These are phyloP conservation scores for Claviceps fusiformis DNA, from an alignment of 2,329 filamentous ascomycete genomes.

Conservation along the genomic window DNA sequence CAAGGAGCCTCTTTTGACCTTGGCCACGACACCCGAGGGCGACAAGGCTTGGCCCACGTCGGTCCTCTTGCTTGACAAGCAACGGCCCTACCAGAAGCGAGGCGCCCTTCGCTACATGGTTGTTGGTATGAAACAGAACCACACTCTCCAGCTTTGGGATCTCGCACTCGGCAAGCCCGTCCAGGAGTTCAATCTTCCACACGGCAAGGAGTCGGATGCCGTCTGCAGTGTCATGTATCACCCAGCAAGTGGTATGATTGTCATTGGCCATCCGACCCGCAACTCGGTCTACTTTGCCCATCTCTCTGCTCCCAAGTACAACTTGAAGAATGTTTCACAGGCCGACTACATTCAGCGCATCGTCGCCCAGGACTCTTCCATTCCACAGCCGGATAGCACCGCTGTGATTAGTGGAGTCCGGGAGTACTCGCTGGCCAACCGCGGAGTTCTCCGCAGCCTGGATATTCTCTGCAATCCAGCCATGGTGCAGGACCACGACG, in stretches of 20 bases:
- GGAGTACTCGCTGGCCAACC: constrained; percentile 82
- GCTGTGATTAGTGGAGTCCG: constrained; percentile 95
- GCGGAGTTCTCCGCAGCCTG: constrained; percentile 76
- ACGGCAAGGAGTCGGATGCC: constrained; percentile 92
- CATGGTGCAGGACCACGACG: constrained; percentile 47
- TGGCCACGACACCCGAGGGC: constrained; percentile 71
- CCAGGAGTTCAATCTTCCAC: constrained; percentile 91
- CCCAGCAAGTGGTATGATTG: constrained; percentile 79
- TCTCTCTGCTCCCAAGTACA: constrained; percentile 86
- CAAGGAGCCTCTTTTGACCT: constrained; percentile 71
- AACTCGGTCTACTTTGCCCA: constrained; percentile 98
- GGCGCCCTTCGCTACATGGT: constrained; percentile 89
- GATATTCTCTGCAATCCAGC: constrained; percentile 70
- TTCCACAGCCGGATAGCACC: constrained; percentile 82
- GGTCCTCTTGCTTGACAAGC: constrained; percentile 89
- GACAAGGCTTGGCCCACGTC: constrained; percentile 97
- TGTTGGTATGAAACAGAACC: constrained; percentile 97
- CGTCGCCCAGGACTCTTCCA: constrained; percentile 53
- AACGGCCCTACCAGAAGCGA: constrained; percentile 80
- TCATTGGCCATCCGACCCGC: constrained; percentile 87
- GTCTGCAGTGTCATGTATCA: constrained; percentile 96
- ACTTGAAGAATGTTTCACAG: constrained; percentile 68
- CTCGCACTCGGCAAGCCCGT: constrained; percentile 88
- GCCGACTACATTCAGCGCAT: constrained; percentile 75
- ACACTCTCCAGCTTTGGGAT: constrained; percentile 97